phyloP scores from a whole-genome alignment of 2,329 filamentous ascomycete species.

The Sarocladium brachiariae region DNA sequence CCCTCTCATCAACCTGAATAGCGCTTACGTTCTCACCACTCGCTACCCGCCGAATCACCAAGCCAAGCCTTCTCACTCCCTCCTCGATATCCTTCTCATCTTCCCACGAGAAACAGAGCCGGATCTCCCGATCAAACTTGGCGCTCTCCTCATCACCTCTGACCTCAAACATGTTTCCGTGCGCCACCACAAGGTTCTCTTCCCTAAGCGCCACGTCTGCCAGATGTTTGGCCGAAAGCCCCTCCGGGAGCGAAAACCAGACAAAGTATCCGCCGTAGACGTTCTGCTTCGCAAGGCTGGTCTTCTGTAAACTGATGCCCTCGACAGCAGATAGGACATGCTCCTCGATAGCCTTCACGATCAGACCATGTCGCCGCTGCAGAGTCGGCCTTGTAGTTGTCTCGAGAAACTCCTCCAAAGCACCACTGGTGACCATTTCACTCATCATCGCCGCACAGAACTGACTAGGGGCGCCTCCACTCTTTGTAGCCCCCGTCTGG shows the following conservation, averaged over 20 bases:
- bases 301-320: conserved; percentile 23
- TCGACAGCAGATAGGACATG: conserved; percentile 57
- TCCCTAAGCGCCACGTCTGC: conserved; percentile 50
- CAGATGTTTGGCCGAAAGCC: conserved; percentile 45
- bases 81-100: conserved; percentile 58
- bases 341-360: conserved; percentile 52
- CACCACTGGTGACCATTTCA: conserved; percentile 38
- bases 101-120: conserved; percentile 70
- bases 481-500: conserved; percentile 45
- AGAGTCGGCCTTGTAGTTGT: conserved; percentile 36
- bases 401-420: conserved; percentile 37
- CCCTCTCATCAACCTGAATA: not conserved
- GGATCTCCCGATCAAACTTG: conserved; percentile 52
- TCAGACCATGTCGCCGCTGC: conserved; percentile 36
- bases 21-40: conserved; percentile 12
- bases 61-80: conserved; percentile 57
- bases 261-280: conserved; percentile 79
- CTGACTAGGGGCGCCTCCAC: conserved; percentile 52
- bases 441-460: conserved; percentile 46
- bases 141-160: conserved; percentile 45
- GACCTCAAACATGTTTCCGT: conserved; percentile 65
- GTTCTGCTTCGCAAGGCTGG: conserved; percentile 31
- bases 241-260: conserved; percentile 61
- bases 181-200: conserved; percentile 61
- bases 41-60: conserved; percentile 31